Base-by-base conservation (phyloP, 768 basidiomycete species). In the Myochromella boudieri region DNA sequence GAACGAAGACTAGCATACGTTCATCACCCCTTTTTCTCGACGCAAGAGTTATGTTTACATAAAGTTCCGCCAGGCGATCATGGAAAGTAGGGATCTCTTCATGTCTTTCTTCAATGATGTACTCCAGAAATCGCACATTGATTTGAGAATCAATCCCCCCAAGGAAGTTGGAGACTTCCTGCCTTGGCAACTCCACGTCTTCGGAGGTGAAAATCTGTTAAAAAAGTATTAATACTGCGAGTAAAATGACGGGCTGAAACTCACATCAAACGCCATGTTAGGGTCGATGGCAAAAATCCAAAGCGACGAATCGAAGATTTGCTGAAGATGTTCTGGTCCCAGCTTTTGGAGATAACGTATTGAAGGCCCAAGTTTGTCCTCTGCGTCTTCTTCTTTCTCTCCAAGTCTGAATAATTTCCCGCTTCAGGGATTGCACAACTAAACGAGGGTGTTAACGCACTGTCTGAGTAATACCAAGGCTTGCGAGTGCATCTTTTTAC, bases 401-500 rank as follows among this genome's bases (percentile, higher is more conserved):
- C 91, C 84, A 48, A 95, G 69, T 47, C 95, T 97, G 51, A n/a
- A 31, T 18, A 14, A 20, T 14, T 18, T 51, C 39, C 28, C 48
- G 12, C n/a, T 25, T 21, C 33, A 6, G 14, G 14, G 33, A 34
- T 6, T n/a, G 18, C 14, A 34, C 29, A 8, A n/a, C 9, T 31
- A 31, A 44, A 10, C 11, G 27, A 12, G 29, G 26, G n/a, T 28
- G 22, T 28, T 37, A 8, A 66, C 90, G 54, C 53, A 97, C 95
- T 91, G 80, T 60, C 81, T 78, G n/a, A 99, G 75, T 26, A 98
- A 74, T 22, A 78, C 70, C 53, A 99, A 66, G 0, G 95, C 94
- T 62, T 95, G 88, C 0, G 74, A 74, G 56, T 99, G 97, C 92
- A 95, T 97, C 69, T 89, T 88, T 74, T 94, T 94, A 27, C 92